These are phyloP conservation scores for Psilocybe azurescens DNA, from an alignment of 768 basidiomycete species.

Conservation along the genomic window DNA sequence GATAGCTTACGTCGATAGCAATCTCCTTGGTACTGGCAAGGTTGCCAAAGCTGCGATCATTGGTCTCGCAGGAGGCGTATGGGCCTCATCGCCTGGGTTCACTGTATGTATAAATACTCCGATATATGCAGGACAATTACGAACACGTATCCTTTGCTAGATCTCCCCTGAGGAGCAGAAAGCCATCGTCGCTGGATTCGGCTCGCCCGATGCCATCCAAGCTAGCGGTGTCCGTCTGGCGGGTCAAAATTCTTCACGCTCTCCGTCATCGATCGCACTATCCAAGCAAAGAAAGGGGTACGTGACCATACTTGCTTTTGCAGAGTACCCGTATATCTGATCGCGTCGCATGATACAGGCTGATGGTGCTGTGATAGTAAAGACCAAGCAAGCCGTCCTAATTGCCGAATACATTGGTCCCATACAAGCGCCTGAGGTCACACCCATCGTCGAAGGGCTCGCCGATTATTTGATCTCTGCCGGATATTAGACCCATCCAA, in stretches of 20 bases:
- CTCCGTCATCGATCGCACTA: constrained; percentile 48
- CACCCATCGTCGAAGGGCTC: constrained; percentile 65
- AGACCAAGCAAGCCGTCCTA: constrained; percentile 86
- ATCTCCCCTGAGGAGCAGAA: constrained; percentile 69
- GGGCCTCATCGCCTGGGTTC: constrained; percentile 70
- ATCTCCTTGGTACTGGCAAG: constrained; percentile 77
- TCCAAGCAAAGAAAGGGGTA: constrained; percentile 83
- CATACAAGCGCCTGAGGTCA: constrained; percentile 68
- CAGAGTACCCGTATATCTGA: neutral
- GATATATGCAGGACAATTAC: neutral
- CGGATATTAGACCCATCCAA: constrained; percentile 48
- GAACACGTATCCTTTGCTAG: constrained; percentile 38
- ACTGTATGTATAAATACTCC: constrained; percentile 45
- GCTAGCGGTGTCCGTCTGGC: constrained; percentile 66
- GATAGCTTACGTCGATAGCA: constrained; percentile 81
- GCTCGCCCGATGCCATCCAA: constrained; percentile 42
- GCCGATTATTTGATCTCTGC: constrained; percentile 78
- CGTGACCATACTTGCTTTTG: constrained; percentile 30
- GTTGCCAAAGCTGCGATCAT: constrained; percentile 80
- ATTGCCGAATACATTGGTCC: constrained; percentile 78
- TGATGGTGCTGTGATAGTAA: constrained; percentile 76
- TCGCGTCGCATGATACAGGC: constrained; percentile 45
- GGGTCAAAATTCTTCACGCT: constrained; percentile 76
- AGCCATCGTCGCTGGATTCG: constrained; percentile 55
- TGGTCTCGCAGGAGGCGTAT: constrained; percentile 76